Conservation (phyloP, 169 alveolate genomes). For the Plasmodium chabaudi region DNA sequence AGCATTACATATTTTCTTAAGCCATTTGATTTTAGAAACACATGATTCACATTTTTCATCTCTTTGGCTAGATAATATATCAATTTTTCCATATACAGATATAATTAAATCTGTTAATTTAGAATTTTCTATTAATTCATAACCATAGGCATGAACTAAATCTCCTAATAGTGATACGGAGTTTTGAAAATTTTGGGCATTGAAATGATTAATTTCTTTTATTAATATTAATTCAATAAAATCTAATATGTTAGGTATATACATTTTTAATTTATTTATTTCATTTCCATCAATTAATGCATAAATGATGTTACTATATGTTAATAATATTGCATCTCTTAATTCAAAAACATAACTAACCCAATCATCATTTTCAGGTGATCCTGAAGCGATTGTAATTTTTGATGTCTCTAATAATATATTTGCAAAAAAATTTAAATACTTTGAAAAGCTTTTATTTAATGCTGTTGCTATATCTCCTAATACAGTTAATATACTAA, state of each 20-base stretch:
- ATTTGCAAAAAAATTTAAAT: slow-evolving; percentile 85
- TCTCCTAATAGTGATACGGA: slow-evolving; percentile 76
- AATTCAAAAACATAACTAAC: slow-evolving; percentile 90
- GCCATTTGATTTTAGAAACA: slow-evolving; percentile 75
- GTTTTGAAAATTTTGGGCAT: slow-evolving; percentile 75
- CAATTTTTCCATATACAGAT: slow-evolving; percentile 76
- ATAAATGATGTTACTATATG: slow-evolving; percentile 91
- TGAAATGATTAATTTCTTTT: slow-evolving; percentile 75
- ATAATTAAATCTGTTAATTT: slow-evolving; percentile 70
- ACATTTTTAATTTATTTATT: slow-evolving; percentile 83
- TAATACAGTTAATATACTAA: slow-evolving; percentile 89
- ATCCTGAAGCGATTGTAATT: slow-evolving; percentile 90
- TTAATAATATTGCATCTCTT: slow-evolving; percentile 90
- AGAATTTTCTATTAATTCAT: slow-evolving; percentile 71
- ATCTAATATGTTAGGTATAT: slow-evolving; percentile 88
- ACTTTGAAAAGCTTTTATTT: slow-evolving; percentile 85
- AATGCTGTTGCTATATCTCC: slow-evolving; percentile 93
- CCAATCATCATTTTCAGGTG: slow-evolving; percentile 93
- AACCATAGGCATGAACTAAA: slow-evolving; percentile 74
- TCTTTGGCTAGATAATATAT: slow-evolving; percentile 71
- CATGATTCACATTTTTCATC: slow-evolving; percentile 77
- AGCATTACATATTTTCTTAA: slow-evolving; percentile 71
- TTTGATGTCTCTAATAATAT: slow-evolving; percentile 90
- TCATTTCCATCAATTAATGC: slow-evolving; percentile 90
- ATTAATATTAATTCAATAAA: slow-evolving; percentile 86